Evolutionary conservation across 2,329 filamentous ascomycete genomes (phyloP).

Genomic region (Fusarium fracticaudum): DNA sequence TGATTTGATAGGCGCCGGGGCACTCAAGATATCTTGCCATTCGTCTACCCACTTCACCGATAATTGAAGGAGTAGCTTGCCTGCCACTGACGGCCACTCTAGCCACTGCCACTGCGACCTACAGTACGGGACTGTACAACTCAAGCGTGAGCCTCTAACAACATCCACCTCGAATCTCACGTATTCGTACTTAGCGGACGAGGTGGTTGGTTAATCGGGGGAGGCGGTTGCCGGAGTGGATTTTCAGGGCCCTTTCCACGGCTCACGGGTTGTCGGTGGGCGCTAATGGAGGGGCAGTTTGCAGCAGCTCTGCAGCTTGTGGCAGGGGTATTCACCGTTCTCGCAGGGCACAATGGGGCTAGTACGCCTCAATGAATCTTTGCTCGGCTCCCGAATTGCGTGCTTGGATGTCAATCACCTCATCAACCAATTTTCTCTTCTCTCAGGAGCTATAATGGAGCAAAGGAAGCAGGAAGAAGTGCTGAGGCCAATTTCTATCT

Average conservation of each 20-base stretch:
- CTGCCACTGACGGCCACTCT: background rate
- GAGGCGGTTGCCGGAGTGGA: conserved; percentile 41
- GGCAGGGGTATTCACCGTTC: conserved; percentile 33
- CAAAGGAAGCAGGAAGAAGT: conserved; percentile 8
- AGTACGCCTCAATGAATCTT: conserved; percentile 26
- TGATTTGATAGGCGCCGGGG: conserved; percentile 20
- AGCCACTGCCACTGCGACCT: background rate
- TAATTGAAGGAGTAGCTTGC: background rate
- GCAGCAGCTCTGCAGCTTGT: conserved; percentile 29
- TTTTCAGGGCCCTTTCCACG: conserved; percentile 29
- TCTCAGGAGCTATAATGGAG: conserved; percentile 26
- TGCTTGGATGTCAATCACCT: conserved; percentile 38
- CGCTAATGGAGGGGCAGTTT: conserved; percentile 41
- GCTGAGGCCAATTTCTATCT: conserved; percentile 22
- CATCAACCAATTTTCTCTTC: conserved; percentile 26
- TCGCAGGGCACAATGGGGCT: conserved; percentile 27
- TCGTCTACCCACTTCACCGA: conserved; percentile 5
- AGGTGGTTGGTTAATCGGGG: conserved; percentile 33
- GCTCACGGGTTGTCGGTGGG: conserved; percentile 42
- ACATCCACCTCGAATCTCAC: conserved; percentile 28
- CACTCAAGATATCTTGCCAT: background rate
- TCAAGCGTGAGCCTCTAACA: conserved; percentile 5
- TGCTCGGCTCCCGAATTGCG: conserved; percentile 43
- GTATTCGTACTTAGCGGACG: conserved; percentile 37
- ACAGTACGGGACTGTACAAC: background rate